Conservation (phyloP, 208 protist genomes). For the Trypanosoma boissoni region DNA sequence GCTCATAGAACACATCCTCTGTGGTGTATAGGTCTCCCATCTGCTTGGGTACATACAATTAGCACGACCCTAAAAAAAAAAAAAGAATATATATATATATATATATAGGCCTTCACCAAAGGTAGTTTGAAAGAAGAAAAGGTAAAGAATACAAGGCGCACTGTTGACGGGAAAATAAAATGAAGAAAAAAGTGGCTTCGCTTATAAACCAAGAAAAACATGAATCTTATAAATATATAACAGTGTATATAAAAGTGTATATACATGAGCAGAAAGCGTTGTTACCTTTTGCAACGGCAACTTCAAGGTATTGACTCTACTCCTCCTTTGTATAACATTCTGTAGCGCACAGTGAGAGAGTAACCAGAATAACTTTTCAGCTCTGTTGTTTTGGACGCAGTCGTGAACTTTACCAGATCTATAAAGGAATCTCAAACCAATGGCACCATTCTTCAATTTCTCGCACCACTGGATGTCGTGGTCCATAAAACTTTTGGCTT, state of each 20-base stretch:
- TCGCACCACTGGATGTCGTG: conserved; percentile 69
- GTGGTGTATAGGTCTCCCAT: conserved; percentile 18
- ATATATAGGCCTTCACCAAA: neutral
- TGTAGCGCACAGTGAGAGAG: too few species aligned
- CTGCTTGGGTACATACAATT: neutral
- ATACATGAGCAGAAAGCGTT: too few species aligned
- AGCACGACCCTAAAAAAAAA: conserved; percentile 3
- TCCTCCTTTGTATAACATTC: too few species aligned
- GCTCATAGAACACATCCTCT: conserved; percentile 33
- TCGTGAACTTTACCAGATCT: neutral
- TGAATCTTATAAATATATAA: too few species aligned
- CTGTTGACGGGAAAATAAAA: neutral
- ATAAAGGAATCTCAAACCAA: conserved; percentile 48
- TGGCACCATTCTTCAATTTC: conserved; percentile 78
- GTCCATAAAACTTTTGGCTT: conserved; percentile 72
- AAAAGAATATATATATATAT: neutral
- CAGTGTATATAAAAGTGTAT: too few species aligned
- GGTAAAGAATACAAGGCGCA: conserved; percentile 7
- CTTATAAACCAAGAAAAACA: too few species aligned
- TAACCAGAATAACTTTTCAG: too few species aligned
- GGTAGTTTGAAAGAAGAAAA: conserved; percentile 4
- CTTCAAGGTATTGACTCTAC: too few species aligned
- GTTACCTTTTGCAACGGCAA: too few species aligned
- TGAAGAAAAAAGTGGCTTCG: too few species aligned
- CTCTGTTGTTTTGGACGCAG: too few species aligned